Evolutionary conservation across 2,329 filamentous ascomycete species (phyloP).

Genomic region (Colletotrichum sp.): DNA sequence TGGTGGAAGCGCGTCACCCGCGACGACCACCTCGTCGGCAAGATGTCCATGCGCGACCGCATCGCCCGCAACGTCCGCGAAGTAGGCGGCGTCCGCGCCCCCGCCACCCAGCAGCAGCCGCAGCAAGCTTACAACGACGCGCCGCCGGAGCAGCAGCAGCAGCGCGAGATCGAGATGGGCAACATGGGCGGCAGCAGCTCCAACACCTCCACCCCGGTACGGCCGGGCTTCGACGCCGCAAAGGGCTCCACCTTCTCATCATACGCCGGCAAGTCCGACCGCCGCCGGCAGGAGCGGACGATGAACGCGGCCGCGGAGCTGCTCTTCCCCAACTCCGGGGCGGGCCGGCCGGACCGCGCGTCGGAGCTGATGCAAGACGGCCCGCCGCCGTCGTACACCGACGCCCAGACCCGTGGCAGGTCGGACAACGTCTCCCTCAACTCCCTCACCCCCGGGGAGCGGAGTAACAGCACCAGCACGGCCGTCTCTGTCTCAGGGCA

Average conservation of each 20-base stretch:
- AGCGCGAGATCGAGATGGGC: constrained; percentile 45
- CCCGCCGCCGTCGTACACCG: constrained; percentile 43
- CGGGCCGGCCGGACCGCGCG: constrained; percentile 36
- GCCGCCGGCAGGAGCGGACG: constrained; percentile 48
- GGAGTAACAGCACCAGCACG: constrained; percentile 52
- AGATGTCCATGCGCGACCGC: constrained; percentile 52
- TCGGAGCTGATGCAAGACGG: constrained; percentile 49
- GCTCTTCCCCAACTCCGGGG: constrained; percentile 50
- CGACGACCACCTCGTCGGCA: constrained; percentile 40
- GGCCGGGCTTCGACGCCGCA: constrained; percentile 28
- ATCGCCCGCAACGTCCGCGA: constrained; percentile 61
- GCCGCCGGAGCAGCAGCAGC: constrained; percentile 32
- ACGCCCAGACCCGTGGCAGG: constrained; percentile 16
- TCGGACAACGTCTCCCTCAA: background rate
- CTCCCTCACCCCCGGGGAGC: constrained; percentile 31
- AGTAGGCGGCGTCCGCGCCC: constrained; percentile 53
- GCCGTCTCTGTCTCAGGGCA: constrained; percentile 47
- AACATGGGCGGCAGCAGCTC: constrained; percentile 25
- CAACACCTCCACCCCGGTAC: constrained; percentile 2
- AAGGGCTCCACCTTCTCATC: constrained; percentile 25
- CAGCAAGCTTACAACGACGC: constrained; percentile 36
- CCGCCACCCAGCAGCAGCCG: constrained; percentile 41
- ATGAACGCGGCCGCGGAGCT: constrained; percentile 47
- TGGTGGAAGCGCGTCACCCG: constrained; percentile 68
- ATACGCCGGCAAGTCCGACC: constrained; percentile 49